Base-by-base conservation (phyloP, 352 stramenopile species). In the Globisporangium perplexum region DNA sequence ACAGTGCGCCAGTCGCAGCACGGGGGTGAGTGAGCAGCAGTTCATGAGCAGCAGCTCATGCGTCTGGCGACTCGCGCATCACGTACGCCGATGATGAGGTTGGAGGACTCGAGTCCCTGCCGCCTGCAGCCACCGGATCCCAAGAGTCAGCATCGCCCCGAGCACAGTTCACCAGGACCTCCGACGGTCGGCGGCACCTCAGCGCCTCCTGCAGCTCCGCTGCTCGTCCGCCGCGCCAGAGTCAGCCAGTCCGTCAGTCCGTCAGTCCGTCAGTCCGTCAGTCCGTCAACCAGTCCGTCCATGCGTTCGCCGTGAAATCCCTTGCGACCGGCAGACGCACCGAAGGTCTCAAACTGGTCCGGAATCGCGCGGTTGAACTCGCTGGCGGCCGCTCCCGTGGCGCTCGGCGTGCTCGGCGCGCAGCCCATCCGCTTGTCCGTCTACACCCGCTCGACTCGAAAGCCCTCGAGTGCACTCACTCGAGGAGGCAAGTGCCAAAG, bases 31-130 rank as follows among this genome's bases (percentile, higher is more conserved):
- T 39, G 33, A 39, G 33, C 33, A 39, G 12, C 12, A 8, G 30
- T 35, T 35, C 30, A 8, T 35, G 10, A 35, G 28, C 15, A 22
- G 14, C 17, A 4, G 18, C 12, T 15, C 42, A 52, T 41, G 33
- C 31, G 30, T 35, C 30, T 4, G 11, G 18, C 12, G 11, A 12
- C 1, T 18, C 33, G 18, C 12, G 15, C 33, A 39, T 4, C 36
- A 31, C 77, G 58, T 66, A 88, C 77, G 0, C 71, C 79, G 23
- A 90, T 53, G 49, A 93, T 86, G 42, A 92, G 63, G 39, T 86
- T 83, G 1, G 70, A 82, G 22, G 78, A 87, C 45, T 83, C 69
- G 14, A 92, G 63, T 12, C 78, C 81, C 45, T 77, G 68, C 11
- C 65, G 62, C 49, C 73, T 85, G 51, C 33, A 30, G 26, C 36